A percentile compares a stretch with the other conserved stretches of the same genome.
These are phyloP conservation scores for Trypanosoma boissoni DNA, from an alignment of 208 protist genomes.

Conservation along the genomic window DNA sequence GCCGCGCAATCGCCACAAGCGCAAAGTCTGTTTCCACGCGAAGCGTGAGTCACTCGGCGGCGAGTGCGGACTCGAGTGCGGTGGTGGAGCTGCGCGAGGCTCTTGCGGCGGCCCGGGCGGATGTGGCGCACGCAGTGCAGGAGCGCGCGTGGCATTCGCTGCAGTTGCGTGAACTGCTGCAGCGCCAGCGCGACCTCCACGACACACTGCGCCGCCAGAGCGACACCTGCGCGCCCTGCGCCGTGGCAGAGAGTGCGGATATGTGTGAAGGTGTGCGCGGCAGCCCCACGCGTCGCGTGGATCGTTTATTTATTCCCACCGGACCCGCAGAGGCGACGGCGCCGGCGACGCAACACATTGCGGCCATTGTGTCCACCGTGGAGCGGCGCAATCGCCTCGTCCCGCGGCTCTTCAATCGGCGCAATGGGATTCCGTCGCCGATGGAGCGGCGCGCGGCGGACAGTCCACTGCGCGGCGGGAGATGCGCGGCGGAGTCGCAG, in stretches of 20 bases:
- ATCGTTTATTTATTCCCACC: slow-evolving; percentile 30
- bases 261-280: slow-evolving; percentile 1
- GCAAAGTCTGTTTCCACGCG: neutral
- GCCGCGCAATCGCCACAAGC: too few species aligned
- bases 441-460: slow-evolving; percentile 12
- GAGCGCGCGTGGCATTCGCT: slow-evolving; percentile 23
- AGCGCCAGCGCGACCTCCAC: slow-evolving; percentile 7
- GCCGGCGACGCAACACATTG: slow-evolving; percentile 56
- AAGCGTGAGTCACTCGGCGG: slow-evolving; percentile 3
- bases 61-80: slow-evolving; percentile 19
- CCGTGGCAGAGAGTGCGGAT: neutral
- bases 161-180: slow-evolving; percentile 23
- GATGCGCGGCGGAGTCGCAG: neutral
- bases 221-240: slow-evolving; percentile 18
- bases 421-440: slow-evolving; percentile 25
- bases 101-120: neutral
- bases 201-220: slow-evolving; percentile 20
- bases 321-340: slow-evolving; percentile 18
- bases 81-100: slow-evolving; percentile 10
- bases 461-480: slow-evolving; percentile 2
- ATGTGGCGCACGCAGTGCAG: slow-evolving; percentile 4
- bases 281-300: neutral
- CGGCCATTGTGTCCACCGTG: slow-evolving; percentile 67
- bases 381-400: slow-evolving; percentile 67
- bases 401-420: slow-evolving; percentile 55